Conservation (phyloP, 345 rosid species). For the Sisymbrium altissimum region DNA sequence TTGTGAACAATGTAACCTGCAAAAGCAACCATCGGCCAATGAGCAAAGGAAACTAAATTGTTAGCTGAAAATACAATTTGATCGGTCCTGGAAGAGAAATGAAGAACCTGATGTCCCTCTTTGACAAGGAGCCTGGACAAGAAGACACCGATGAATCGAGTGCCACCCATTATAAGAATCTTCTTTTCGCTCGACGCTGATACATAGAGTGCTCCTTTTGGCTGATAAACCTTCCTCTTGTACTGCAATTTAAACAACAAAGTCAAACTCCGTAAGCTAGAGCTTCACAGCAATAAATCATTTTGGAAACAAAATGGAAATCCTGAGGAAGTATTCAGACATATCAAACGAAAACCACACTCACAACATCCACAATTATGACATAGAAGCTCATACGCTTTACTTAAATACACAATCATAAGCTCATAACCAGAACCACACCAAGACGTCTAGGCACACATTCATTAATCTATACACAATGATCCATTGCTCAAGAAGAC, state of each 20-base stretch:
- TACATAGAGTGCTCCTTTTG: conserved; percentile 65
- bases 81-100: neutral
- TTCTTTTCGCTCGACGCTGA: conserved; percentile 78
- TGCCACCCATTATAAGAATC: conserved; percentile 97
- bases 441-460: neutral
- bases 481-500: neutral
- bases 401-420: neutral
- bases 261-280: neutral
- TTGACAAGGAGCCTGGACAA: conserved; percentile 87
- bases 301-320: neutral
- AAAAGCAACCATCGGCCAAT: conserved; percentile 15
- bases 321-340: neutral
- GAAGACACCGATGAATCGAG: conserved; percentile 85
- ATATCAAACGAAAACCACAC: neutral
- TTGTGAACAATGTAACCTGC: conserved; percentile 90
- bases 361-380: neutral
- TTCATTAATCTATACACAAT: neutral
- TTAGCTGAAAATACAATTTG: neutral
- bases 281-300: neutral
- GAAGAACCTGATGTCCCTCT: conserved; percentile 83
- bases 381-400: neutral
- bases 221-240: conserved; percentile 60
- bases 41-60: neutral
- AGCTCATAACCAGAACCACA: conserved; percentile 5
- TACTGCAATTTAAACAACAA: conserved; percentile 46